Evolutionary conservation across 768 basidiomycete genomes (phyloP), one percentile per base, ranked within the genome.

Genomic region (Pleurotus salmoneostramineus): DNA sequence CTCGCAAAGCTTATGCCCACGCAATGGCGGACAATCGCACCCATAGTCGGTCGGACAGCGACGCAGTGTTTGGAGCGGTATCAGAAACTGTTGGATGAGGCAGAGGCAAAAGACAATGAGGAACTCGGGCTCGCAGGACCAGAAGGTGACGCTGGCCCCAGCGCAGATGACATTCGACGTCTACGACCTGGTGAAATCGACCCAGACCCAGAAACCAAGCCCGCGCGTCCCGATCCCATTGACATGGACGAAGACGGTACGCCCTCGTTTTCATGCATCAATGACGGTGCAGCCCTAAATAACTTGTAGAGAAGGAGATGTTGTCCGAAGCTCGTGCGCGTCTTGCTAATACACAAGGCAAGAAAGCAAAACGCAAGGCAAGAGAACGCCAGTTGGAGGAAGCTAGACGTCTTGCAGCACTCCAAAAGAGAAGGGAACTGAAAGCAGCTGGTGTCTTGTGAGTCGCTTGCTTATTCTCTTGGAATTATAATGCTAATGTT

Each of bases 161-260:
- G 89, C 63, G 93, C 90, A n/a, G 97, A 97, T 56, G 95, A 98
- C 62, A 85, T 96, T 42, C 80, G 96, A 56, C 81, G 86, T 60
- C 75, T 99, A 60, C 80, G 94, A 50, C 94, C 97, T 6, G 97
- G 97, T 45, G 97, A 98, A 74, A 96, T 99, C 59, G 97, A 99
- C 71, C 95, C 96, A 5, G 95, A 99, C 74, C 97, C 97, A 11
- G 97, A 99, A 73, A 97, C 95, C 7, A 95, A 98, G 68, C 94
- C 97, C 49, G 97, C 97, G 8, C 84, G 97, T 31, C 97, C 97
- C 4, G 97, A 99, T 76, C 97, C 97, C 5, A 98, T 98, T 64
- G 97, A 99, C 74, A 99, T 99, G 97, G 97, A 99, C 69, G 97
- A 99, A 74, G 97, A 98, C 68, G 95, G 93, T 89, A 62, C 58